Percentiles rank a stretch among this genome's conserved stretches.
These are phyloP conservation scores for Dichotomocladium elegans DNA, from an alignment of 371 early-diverging fungal genomes.

Conservation along the genomic window DNA sequence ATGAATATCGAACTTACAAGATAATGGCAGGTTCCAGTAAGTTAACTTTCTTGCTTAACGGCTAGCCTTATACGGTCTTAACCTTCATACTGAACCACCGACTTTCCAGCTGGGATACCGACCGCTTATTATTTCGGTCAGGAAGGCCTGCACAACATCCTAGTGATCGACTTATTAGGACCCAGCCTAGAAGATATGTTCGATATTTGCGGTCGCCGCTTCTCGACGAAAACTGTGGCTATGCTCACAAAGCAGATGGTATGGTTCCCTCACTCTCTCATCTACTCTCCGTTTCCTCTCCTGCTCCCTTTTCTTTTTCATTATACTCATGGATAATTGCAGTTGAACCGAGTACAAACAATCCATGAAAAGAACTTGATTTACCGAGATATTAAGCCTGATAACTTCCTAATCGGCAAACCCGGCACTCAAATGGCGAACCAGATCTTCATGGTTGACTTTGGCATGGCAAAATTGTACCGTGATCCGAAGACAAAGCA, in stretches of 20 bases:
- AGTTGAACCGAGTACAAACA: slow-evolving; percentile 88
- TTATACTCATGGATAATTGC: background rate
- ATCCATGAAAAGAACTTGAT: slow-evolving; percentile 96
- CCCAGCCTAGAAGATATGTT: slow-evolving; percentile 95
- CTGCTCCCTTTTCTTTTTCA: slow-evolving; percentile 1
- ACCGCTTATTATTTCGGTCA: slow-evolving; percentile 91
- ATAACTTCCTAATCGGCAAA: slow-evolving; percentile 95
- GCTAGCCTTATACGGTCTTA: background rate
- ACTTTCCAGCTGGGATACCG: slow-evolving; percentile 71
- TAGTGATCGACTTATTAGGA: slow-evolving; percentile 96
- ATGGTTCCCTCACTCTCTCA: too few relatives aligned
- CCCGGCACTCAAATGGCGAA: slow-evolving; percentile 62
- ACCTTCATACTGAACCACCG: background rate
- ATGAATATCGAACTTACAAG: slow-evolving; percentile 81
- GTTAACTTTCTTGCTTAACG: background rate
- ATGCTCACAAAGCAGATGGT: slow-evolving; percentile 97
- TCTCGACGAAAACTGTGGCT: slow-evolving; percentile 89
- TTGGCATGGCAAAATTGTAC: slow-evolving; percentile 95
- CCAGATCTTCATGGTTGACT: slow-evolving; percentile 81
- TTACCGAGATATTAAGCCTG: slow-evolving; percentile 99
- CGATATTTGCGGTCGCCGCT: slow-evolving; percentile 87
- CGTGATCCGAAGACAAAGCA: slow-evolving; percentile 85
- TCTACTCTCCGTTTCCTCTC: background rate
- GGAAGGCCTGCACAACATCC: slow-evolving; percentile 90
- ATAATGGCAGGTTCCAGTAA: slow-evolving; percentile 55